Conservation (phyloP, 495 filamentous ascomycete genomes). For the Xylaria nigripes region DNA sequence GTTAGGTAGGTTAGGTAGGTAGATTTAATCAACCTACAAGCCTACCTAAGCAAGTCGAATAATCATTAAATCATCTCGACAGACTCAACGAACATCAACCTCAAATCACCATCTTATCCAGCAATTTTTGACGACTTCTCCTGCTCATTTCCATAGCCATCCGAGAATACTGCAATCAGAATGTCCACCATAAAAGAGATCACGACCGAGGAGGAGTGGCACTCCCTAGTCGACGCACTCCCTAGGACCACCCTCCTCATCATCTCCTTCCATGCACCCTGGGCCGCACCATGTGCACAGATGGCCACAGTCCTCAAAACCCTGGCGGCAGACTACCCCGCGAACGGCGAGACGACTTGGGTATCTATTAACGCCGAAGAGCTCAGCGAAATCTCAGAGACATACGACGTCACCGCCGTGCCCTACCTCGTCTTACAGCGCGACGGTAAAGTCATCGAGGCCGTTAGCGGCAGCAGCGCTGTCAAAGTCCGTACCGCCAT, state of each 20-base stretch:
- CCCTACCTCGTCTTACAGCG: slow-evolving; percentile 80
- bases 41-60: no score
- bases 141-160: no score
- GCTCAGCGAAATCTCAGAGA: slow-evolving; percentile 75
- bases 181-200: slow-evolving; percentile 71
- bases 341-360: slow-evolving; percentile 61
- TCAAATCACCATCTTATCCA: no score
- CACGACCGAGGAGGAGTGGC: slow-evolving; percentile 58
- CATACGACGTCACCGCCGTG: slow-evolving; percentile 87
- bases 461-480: slow-evolving; percentile 80
- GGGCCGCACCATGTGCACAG: slow-evolving; percentile 93
- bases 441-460: slow-evolving; percentile 62
- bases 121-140: no score
- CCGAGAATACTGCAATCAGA: neutral
- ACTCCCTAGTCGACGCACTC: slow-evolving; percentile 52
- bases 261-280: slow-evolving; percentile 89
- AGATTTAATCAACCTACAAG: no score
- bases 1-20: no score
- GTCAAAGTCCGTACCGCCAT: slow-evolving; percentile 72
- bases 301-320: slow-evolving; percentile 81
- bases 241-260: slow-evolving; percentile 62
- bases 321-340: slow-evolving; percentile 74
- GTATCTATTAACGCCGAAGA: slow-evolving; percentile 84
- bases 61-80: no score
- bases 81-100: no score